Evolutionary conservation across 148 eudicot species (phyloP), one percentile per base, ranked within the genome.

Genomic region (Oxyria digyna): DNA sequence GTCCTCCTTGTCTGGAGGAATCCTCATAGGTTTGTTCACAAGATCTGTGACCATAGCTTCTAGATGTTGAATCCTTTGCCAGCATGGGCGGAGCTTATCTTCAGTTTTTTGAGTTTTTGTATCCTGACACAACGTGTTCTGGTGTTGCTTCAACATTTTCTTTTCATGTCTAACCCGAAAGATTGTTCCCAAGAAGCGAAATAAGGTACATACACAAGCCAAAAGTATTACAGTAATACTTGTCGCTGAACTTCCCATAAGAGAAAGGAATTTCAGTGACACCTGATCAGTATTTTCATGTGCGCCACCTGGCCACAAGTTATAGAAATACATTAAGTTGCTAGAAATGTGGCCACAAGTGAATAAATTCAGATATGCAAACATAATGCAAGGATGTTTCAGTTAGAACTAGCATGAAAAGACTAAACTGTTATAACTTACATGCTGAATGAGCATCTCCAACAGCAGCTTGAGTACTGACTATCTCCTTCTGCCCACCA

Each of bases 1-100:
- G 29, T 80, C 91, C 40, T 94, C 99, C 72, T 94, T 94, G 62
- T 94, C 99, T 62, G 77, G 76, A 74, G 99, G 99, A 46, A 94
- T 86, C 43, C 77, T 85, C 26, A 86, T 67, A 67, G 97, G 97
- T 74, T 85, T 90, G 24, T 84, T 85, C 33, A 80, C 20, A 62
- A 94, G 91, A 69, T 91, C 96, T 55, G 85, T 76, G 31, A 94
- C 88, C 42, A 78, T 23, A 57, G 75, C 63, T 78, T 94, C 99
- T 69, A 94, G 77, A 69, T 81, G 83, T 73, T 85, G 85, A 79
- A 94, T 82, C 76, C 89, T 86, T 77, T 94, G 72, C 80, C 85
- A 82, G 73, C 91, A 93, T 3, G 91, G 92, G 69, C 76, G 79
- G 62, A 93, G 88, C 72, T 78, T 66, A 48, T 81, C 82, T 59